Conservation (phyloP, 2,329 filamentous ascomycete species). For the Cladosporium sp. region DNA sequence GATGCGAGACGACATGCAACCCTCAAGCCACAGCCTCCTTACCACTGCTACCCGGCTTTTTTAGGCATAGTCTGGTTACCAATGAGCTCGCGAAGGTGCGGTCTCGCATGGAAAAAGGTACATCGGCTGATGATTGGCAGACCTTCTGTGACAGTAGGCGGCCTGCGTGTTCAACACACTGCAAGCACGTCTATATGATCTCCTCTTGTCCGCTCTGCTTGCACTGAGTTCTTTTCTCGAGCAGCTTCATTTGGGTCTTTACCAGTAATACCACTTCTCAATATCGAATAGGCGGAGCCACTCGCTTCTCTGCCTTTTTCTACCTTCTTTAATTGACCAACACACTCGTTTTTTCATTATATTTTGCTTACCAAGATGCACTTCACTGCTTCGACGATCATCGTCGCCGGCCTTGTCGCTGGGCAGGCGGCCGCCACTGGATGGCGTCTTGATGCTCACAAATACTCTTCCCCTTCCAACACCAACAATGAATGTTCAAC, state of each 20-base stretch:
- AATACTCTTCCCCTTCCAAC: slow-evolving; percentile 67
- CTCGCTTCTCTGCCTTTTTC: slow-evolving; percentile 39
- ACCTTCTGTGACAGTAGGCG: neutral
- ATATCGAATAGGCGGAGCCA: slow-evolving; percentile 39
- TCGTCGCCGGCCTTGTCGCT: slow-evolving; percentile 33
- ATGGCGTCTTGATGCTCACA: slow-evolving; percentile 48
- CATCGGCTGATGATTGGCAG: neutral
- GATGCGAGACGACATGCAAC: neutral
- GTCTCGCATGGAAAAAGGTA: neutral
- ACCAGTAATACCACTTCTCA: slow-evolving; percentile 12
- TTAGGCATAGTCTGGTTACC: no score
- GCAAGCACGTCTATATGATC: neutral
- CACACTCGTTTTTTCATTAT: slow-evolving; percentile 12
- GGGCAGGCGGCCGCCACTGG: slow-evolving; percentile 45
- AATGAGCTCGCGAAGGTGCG: neutral
- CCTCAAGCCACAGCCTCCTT: neutral
- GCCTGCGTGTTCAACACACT: neutral
- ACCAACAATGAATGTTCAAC: slow-evolving; percentile 71
- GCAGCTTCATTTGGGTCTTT: neutral
- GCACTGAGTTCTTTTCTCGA: neutral
- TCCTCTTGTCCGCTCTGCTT: neutral
- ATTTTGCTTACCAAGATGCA: slow-evolving; percentile 20
- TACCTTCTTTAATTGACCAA: slow-evolving; percentile 20
- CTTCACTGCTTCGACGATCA: slow-evolving; percentile 24
- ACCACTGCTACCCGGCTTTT: no score